Conservation (phyloP, 768 basidiomycete species). For the Amyloporia xantha region DNA sequence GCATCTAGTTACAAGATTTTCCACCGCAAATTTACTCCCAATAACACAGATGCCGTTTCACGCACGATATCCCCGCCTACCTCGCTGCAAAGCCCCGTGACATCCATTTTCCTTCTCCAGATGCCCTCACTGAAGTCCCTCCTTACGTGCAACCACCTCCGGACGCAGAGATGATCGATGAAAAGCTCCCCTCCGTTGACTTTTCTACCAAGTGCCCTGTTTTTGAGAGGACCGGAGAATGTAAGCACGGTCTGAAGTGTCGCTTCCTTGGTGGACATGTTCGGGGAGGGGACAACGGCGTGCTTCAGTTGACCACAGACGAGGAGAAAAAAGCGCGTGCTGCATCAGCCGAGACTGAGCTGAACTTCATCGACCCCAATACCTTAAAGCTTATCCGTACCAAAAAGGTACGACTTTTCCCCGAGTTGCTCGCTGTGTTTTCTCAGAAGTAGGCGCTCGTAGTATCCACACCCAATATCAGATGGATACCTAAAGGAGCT, state of each 20-base stretch:
- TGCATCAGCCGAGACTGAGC: slow-evolving; percentile 47
- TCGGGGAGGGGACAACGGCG: slow-evolving; percentile 37
- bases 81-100: slow-evolving; percentile 72
- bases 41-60: slow-evolving; percentile 58
- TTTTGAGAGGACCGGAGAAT: slow-evolving; percentile 63
- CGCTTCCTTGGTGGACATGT: slow-evolving; percentile 83
- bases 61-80: slow-evolving; percentile 73
- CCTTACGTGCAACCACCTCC: slow-evolving; percentile 41
- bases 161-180: slow-evolving; percentile 23
- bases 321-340: slow-evolving; percentile 49
- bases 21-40: background rate
- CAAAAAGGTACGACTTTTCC: slow-evolving; percentile 58
- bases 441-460: too few species aligned
- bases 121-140: slow-evolving; percentile 36
- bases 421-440: too few species aligned
- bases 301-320: slow-evolving; percentile 41
- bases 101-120: slow-evolving; percentile 46
- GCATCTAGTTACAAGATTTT: slow-evolving; percentile 19
- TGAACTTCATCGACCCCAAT: slow-evolving; percentile 60
- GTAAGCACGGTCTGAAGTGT: slow-evolving; percentile 85
- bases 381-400: slow-evolving; percentile 55
- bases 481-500: slow-evolving; percentile 55
- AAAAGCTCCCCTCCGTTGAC: slow-evolving; percentile 37
- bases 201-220: slow-evolving; percentile 54
- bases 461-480: slow-evolving; percentile 65